Base-by-base conservation (phyloP, 2,329 filamentous ascomycete species). In the Hypomyces perniciosus region DNA sequence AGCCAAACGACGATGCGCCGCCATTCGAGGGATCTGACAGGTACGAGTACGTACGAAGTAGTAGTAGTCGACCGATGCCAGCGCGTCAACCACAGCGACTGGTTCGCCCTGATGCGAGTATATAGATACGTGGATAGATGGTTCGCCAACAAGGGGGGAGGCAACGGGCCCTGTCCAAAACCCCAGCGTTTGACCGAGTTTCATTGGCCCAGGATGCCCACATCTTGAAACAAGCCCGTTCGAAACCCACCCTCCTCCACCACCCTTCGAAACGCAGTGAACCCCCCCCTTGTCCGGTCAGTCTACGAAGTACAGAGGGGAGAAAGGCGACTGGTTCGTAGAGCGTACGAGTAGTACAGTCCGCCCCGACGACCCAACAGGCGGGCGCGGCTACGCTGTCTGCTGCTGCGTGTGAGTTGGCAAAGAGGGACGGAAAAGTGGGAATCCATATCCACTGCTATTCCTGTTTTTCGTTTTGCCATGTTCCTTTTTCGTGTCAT, bases 161-260 rank as follows among this genome's bases (percentile, higher is more conserved):
- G 12, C 12, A 12, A 8, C 33, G 8, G 33, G 8, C 8, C 8
- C 8, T 8, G 12, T 35, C 8, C 3, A 12, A 8, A 8, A 8
- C 33, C 8, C 33, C 13, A 9, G 48, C 34, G 44, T 44, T 40
- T 48, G 12, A 28, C 26, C 46, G 20, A 4, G 5, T 34, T n/a
- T 35, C 35, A 53, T 53, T 53, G 51, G 51, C 12, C 26, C 51
- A 39, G 43, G 29, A n/a, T 44, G 48, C 43, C 27, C 9, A 20
- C 43, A 44, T 51, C 39, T 44, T 51, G 51, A 53, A 53, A 53
- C 51, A 26, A 35, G 44, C 45, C 31, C 34, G n/a, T 46, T 48
- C 39, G 44, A 51, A 52, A 48, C 50, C 27, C 27, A n/a, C 26
- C 43, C 41, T 33, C 40, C 34, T 33, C 40, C 34, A 26, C 20